Conservation (phyloP, 2,329 filamentous ascomycete species). For the Aspergillus japonicus region DNA sequence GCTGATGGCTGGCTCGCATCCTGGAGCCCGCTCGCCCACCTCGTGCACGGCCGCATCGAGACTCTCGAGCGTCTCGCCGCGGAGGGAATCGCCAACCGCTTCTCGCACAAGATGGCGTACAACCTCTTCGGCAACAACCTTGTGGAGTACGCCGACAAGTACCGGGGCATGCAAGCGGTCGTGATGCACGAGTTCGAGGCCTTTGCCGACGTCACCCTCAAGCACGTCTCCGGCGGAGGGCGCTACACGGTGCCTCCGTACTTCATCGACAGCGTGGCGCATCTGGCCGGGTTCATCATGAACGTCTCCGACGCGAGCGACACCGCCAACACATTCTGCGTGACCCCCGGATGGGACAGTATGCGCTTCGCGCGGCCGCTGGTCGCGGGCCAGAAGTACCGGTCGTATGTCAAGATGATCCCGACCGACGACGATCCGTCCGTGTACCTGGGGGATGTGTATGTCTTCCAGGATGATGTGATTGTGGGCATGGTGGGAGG, state of each 20-base stretch:
- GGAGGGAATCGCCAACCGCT: slow-evolving; percentile 26
- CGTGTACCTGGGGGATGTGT: slow-evolving; percentile 42
- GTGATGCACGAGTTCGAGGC: slow-evolving; percentile 32
- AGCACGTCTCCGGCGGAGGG: slow-evolving; percentile 11
- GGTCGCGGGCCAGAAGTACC: slow-evolving; percentile 26
- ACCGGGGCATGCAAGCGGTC: slow-evolving; percentile 34
- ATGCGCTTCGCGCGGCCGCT: slow-evolving; percentile 28
- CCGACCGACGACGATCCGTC: slow-evolving; percentile 29
- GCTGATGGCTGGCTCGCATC: slow-evolving; percentile 17
- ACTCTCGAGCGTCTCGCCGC: slow-evolving; percentile 26
- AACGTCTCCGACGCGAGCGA: slow-evolving; percentile 9
- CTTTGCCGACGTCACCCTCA: slow-evolving; percentile 31
- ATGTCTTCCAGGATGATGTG: slow-evolving; percentile 33
- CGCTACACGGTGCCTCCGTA: slow-evolving; percentile 27
- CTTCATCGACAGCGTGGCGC: slow-evolving; percentile 14
- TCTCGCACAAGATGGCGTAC: slow-evolving; percentile 37
- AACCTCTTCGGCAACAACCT: slow-evolving; percentile 29
- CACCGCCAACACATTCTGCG: slow-evolving; percentile 8
- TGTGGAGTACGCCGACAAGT: slow-evolving; percentile 30
- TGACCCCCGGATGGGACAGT: slow-evolving; percentile 13
- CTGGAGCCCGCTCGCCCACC: slow-evolving; percentile 22
- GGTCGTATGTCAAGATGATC: slow-evolving; percentile 33
- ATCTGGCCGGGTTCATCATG: slow-evolving; percentile 14
- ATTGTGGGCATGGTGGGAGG: slow-evolving; percentile 36
- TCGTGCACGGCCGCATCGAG: slow-evolving; percentile 25